Percentiles rank a stretch among this genome's conserved stretches.
Evolutionary conservation across 306 rosid species (phyloP).

Genomic region (Pterocarpus macrocarpus): DNA sequence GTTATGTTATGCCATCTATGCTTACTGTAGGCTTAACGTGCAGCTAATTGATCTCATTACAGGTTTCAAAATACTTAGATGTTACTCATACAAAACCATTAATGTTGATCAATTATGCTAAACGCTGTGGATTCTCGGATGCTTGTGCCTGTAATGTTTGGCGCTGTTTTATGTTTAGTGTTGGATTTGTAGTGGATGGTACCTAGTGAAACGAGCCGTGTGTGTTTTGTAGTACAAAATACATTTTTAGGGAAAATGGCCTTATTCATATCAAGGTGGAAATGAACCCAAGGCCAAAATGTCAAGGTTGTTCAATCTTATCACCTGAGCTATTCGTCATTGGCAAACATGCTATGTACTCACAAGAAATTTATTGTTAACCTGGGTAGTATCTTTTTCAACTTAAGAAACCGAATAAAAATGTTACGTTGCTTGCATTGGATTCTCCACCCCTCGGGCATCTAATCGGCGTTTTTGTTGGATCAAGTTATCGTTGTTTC

Average conservation of each 20-base stretch:
- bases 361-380: not conserved
- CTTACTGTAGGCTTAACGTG: conserved; percentile 1
- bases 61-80: conserved; percentile 28
- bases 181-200: not conserved
- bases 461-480: not conserved
- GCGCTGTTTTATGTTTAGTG: not conserved
- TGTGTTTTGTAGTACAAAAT: too few relatives aligned
- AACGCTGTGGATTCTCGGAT: not conserved
- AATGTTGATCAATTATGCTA: not conserved
- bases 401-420: not conserved
- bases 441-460: not conserved
- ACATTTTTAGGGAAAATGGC: too few relatives aligned
- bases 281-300: too few relatives aligned
- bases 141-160: conserved; percentile 5
- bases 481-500: not conserved
- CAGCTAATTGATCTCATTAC: conserved; percentile 1
- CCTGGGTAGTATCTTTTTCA: not conserved
- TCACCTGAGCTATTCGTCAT: too few relatives aligned
- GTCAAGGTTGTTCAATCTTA: too few relatives aligned
- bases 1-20: too few relatives aligned
- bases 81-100: not conserved
- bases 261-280: too few relatives aligned
- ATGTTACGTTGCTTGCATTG: not conserved
- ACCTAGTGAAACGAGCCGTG: not conserved
- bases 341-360: not conserved